A percentile compares a stretch with the other conserved stretches of the same genome.
Evolutionary conservation across 164 flowering plant genomes (phyloP).

Genomic region (Pachysandra terminalis): DNA sequence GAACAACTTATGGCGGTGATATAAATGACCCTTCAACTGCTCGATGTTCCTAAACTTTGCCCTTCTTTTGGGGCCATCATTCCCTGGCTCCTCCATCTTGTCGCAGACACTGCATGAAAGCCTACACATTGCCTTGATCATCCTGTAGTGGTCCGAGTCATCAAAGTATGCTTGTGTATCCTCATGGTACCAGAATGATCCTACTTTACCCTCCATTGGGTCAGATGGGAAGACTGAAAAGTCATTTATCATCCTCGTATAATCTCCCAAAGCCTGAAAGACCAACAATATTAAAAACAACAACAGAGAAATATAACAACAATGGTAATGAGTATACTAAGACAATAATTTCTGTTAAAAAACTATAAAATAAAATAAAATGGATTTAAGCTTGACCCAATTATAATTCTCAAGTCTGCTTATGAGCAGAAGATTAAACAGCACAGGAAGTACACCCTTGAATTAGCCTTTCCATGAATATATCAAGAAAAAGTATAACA

Average conservation of each 20-base stretch:
- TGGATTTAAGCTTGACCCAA: neutral
- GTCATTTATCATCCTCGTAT: conserved; percentile 64
- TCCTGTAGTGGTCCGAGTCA: conserved; percentile 84
- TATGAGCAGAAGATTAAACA: neutral
- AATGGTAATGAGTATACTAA: neutral
- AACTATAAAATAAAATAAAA: no score
- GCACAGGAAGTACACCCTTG: neutral
- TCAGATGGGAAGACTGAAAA: conserved; percentile 65
- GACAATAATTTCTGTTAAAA: neutral
- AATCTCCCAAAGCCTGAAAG: conserved; percentile 83
- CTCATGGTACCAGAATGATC: conserved; percentile 86
- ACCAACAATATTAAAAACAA: conserved; percentile 1
- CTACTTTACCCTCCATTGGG: conserved; percentile 63
- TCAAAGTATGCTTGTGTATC: conserved; percentile 82
- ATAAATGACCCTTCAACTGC: conserved; percentile 83
- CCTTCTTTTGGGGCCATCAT: conserved; percentile 48
- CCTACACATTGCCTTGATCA: conserved; percentile 94
- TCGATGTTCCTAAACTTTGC: conserved; percentile 58
- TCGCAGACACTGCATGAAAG: conserved; percentile 89
- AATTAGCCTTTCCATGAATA: neutral
- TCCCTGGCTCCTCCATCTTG: conserved; percentile 46
- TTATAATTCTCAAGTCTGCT: neutral
- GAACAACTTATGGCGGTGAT: conserved; percentile 57
- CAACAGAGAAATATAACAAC: neutral
- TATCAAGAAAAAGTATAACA: neutral